Base-by-base conservation (phyloP, 495 filamentous ascomycete genomes). In the Penicillium parvum region DNA sequence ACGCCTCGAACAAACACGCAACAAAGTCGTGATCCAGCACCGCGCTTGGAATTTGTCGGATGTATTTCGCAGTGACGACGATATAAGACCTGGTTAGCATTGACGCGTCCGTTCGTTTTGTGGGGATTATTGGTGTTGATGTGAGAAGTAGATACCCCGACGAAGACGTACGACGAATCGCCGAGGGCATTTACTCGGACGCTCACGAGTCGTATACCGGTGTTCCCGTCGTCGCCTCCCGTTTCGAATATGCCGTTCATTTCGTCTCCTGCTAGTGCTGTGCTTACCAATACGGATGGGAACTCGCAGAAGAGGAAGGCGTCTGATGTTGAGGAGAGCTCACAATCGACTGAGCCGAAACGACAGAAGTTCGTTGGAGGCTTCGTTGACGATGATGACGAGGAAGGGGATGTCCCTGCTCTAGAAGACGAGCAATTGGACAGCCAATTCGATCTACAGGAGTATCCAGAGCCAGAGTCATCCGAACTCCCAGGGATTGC, bases 21-120 rank as follows among this genome's bases (percentile, higher is more conserved):
- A 81, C 47, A 77, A 67, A 40, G 68, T 82, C 21, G 81, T 85
- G 9, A 83, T 86, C 30, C 82, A 82, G 50, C 76, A 85, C 52
- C 69, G 82, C 20, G 62, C 72, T 26, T 82, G 78, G 74, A 66
- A 75, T 40, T 52, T 74, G 11, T 66, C 64, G 14, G 80, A 84
- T 45, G 69, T 74, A 7, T 86, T 85, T 58, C 69, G 75, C 38
- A 85, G 79, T 45, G 80, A 83, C 50, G 78, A 79, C 43, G 74
- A 69, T 50, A 66, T 73, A 59, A 69, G 63, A 50, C 63, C 64
- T 52, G 57, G 73, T 76, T 50, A 46, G 68, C 39, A 22, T 34
- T 34, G n/a, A n/a, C n/a, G n/a, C n/a, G n/a, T n/a, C 34, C 35
- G 23, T 20, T 15, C 12, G 18, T 17, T 12, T 22, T 17, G 8